Evolutionary conservation across 306 rosid genomes (phyloP), one percentile per base, ranked within the genome.

Genomic region (Glycyrrhiza uralensis): DNA sequence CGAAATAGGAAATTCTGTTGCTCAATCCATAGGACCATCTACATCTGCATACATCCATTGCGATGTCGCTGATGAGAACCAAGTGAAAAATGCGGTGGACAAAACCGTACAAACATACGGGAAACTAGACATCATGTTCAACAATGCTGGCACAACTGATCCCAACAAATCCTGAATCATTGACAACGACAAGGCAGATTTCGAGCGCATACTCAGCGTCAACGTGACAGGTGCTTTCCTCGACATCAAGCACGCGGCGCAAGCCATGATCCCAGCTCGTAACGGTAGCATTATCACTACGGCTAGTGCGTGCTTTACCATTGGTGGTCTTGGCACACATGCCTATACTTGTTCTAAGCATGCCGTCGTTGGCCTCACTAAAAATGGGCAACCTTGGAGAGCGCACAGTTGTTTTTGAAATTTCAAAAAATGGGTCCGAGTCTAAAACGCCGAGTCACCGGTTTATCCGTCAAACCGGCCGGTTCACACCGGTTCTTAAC

Each of bases 71-170:
- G 73, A 92, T 0, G 96, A 92, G 71, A 46, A 76, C 14, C 93
- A 92, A 6, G 33, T 92, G 0, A 76, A 87, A 81, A 55, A 59
- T 0, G 90, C 85, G 0, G 84, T 91, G 0, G 49, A 71, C 35
- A 68, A 13, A 11, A 71, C 89, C 5, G 28, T 87, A 0, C 4
- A 50, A 46, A 26, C 78, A 0, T 78, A 72, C 2, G 91, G 91
- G 11, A 89, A 87, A 22, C 72, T 92, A 3, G 97, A 89, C 85
- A 82, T 88, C 26, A 87, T 92, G 90, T 78, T 89, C 89, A 89
- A 89, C 90, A 89, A 89, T 9, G 93, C 92, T 0, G 97, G 96
- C 72, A 81, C 74, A 51, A 69, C 0, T 0, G 92, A 80, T 42
- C 66, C 72, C 18, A 78, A 65, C 84, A 78, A 85, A 28, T 0